Base-by-base conservation (phyloP, 176 grass and related monocot species). In the Poa annua region DNA sequence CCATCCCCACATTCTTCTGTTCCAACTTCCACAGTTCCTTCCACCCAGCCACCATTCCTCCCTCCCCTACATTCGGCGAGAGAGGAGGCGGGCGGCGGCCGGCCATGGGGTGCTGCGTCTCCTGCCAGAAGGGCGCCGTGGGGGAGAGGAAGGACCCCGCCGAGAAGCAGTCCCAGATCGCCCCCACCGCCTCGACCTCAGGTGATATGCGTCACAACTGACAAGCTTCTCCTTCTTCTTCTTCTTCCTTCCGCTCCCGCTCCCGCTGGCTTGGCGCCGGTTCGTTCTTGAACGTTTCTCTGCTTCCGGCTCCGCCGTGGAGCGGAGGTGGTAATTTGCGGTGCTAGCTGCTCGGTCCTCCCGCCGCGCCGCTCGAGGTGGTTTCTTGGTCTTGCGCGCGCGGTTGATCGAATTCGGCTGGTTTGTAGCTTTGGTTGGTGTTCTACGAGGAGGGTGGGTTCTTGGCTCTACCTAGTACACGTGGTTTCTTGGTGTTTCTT, bases 91-190 rank as follows among this genome's bases (percentile, higher is more conserved):
- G 26, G 26, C 24, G 26, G 64, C 64, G 33, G 33, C 3, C 38
- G 39, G 68, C 71, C 71, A 89, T 89, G 88, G 88, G 88, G 35
- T 19, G 17, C 78, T 89, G 71, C 83, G 42, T 44, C 34, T 81
- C 88, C 3, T 85, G 65, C 49, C 41, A 81, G 62, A 73, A 79
- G 34, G 67, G 75, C 3, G 44, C 52, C 41, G 20, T 9, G 14
- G 70, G 19, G 4, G 20, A 52, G 19, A 81, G 34, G 53, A 64
- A 63, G 22, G 83, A 53, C 22, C 7, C 72, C 34, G 9, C 54
- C 13, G 78, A 85, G 34, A 81, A 11, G 72, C 51, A 14, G 72
- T 54, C 83, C 34, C 78, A 82, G 78, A 85, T 77, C 78, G 45
- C 72, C 3, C 44, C 42, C 44, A 7, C 21, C 77, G 32, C 68